phyloP scores from a whole-genome alignment of 331 rosid species.

The Malus hybrid region DNA sequence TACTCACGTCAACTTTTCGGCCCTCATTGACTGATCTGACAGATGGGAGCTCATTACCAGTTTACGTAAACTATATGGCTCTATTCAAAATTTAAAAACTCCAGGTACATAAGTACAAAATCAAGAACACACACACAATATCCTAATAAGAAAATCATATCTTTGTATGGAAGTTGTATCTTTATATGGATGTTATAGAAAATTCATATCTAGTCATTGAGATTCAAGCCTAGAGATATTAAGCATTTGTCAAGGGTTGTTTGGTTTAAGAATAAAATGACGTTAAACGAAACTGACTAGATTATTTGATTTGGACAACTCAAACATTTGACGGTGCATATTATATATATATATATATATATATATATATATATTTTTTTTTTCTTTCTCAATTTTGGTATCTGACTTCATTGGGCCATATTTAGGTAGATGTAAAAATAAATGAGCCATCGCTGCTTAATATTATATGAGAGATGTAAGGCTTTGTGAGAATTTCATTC shows the following conservation, averaged over 20 bases:
- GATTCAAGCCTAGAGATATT: background rate
- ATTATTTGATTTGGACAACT: background rate
- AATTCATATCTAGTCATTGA: background rate
- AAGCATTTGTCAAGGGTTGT: background rate
- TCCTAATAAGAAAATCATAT: background rate
- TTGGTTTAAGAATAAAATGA: background rate
- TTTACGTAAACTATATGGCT: too few species aligned
- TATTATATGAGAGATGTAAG: too few species aligned
- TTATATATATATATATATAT: too few species aligned
- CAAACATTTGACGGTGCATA: background rate
- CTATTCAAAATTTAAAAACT: too few species aligned
- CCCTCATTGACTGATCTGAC: too few species aligned
- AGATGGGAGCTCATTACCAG: too few species aligned
- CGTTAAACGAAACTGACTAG: background rate
- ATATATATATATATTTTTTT: too few species aligned
- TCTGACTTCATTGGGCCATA: background rate
- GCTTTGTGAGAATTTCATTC: too few species aligned
- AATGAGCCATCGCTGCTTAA: too few species aligned
- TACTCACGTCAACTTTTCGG: too few species aligned
- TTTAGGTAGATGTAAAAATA: background rate
- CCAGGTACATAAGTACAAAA: too few species aligned
- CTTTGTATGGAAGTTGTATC: background rate
- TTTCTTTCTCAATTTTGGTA: background rate
- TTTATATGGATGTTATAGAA: background rate
- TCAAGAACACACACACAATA: too few species aligned